Base-by-base conservation (phyloP, 2,329 filamentous ascomycete genomes). In the Pyricularia grisea region DNA sequence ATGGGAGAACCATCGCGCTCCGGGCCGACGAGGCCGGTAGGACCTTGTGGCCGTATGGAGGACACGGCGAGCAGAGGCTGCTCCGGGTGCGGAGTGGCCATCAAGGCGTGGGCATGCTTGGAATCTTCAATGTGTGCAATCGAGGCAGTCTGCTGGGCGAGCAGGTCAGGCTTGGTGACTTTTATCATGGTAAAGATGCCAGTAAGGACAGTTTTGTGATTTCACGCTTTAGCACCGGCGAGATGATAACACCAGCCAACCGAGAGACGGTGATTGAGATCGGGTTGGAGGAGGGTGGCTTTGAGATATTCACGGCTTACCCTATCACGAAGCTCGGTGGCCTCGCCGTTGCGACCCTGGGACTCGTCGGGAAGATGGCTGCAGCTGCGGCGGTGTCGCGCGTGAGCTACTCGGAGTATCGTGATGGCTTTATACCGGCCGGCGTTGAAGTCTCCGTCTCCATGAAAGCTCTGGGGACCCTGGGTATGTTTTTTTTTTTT, bases 361-460 rank as follows among this genome's bases (percentile, higher is more conserved):
- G 94, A 0, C 81, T 98, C 1, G 72, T 97, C 2, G 91, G 87
- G 2, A 97, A 97, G 78, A 96, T 98, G 92, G 93, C 93, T 0
- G 94, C 93, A 0, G 88, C 90, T 0, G 93, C 92, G 0, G 93
- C 93, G 0, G 84, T 97, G 9, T 81, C 90, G 0, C 83, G 82
- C 55, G 88, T 82, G 20, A 83, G 85, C 31, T 84, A 89, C 64
- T 81, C 83, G 7, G 20, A 67, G 33, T 11, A 42, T 20, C 89
- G 87, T 69, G 88, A 88, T 0, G 58, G 17, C 23, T 7, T 7
- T 28, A 6, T 10, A 61, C 81, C 87, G 20, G 79, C 94, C 25
- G 79, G 87, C 7, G 79, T 96, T 17, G 87, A 88, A 74, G 87
- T 90, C 1, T 86, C 84, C 20, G 76, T 97, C 61, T 31, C 33